These are phyloP conservation scores for Sphaerosporella brunnea DNA, from an alignment of 495 filamentous ascomycete genomes.

Conservation along the genomic window DNA sequence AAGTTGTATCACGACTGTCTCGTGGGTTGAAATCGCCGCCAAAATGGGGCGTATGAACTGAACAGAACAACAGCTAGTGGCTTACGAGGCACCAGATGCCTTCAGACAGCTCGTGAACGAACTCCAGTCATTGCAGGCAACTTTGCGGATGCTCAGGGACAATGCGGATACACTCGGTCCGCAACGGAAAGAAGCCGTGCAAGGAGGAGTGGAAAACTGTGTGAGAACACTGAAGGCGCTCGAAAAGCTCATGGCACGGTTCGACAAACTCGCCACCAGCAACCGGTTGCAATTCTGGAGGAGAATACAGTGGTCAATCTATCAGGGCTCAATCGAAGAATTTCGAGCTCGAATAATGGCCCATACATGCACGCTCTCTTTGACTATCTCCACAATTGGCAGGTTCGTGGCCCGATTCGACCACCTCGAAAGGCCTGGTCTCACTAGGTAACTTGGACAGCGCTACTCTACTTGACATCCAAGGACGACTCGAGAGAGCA, in stretches of 20 bases:
- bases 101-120: neutral
- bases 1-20: slow-evolving; percentile 2
- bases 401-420: neutral
- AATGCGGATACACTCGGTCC: too few species aligned
- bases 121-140: neutral
- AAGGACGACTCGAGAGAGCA: neutral
- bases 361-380: neutral
- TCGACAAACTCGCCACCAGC: neutral
- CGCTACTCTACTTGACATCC: neutral
- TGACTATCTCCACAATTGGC: neutral
- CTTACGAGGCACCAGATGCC: neutral
- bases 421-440: neutral
- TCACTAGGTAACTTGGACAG: too few species aligned
- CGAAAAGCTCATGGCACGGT: neutral
- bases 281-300: neutral
- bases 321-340: neutral
- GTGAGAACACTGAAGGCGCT: neutral
- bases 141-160: neutral
- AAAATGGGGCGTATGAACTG: neutral
- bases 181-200: neutral
- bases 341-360: neutral
- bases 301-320: neutral
- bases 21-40: neutral
- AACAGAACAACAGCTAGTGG: neutral
- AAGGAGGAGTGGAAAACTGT: neutral